Evolutionary conservation across 768 basidiomycete genomes (phyloP), one percentile per base, ranked within the genome.

Genomic region (Boletus subcaerulescens): DNA sequence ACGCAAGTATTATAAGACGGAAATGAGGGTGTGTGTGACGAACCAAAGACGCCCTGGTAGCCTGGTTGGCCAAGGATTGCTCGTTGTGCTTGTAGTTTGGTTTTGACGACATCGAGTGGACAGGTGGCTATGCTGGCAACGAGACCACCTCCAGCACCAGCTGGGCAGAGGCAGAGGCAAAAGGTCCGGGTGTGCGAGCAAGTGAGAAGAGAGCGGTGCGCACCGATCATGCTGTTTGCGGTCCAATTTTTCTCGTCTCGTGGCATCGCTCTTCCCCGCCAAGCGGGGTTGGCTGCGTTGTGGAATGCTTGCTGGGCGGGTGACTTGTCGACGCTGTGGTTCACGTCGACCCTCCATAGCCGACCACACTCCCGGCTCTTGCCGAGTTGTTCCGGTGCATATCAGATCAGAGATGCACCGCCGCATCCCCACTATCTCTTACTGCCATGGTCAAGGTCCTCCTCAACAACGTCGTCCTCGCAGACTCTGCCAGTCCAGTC

Each of bases 91-190:
- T 99, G 97, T 47, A 99, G 73, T 61, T 92, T 91, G 4, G 97
- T 99, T 79, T 98, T 99, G 73, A 99, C 80, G 52, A 99, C 96
- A 72, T 99, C 97, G 46, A 99, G 80, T 12, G 97, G 97, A 72
- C 97, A 99, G 8, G 96, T 98, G 53, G 92, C 91, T 58, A 98
- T 78, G 72, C 89, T 91, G 48, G 93, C 89, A 60, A 93, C 87
- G 58, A 99, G 78, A 55, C 97, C 97, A 50, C 96, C 93, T 31
- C 93, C 93, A 36, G 96, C 96, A 52, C 97, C 97, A 68, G 97
- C 93, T 91, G 63, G 13, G 46, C n/a, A 10, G 15, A 17, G 13
- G 46, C n/a, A 10, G 15, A 17, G 4, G n/a, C 3, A 39, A 36
- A 26, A 8, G 18, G 14, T 24, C 43, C 15, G 18, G 38, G 17